Percentiles rank a stretch among this genome's conserved stretches.
Evolutionary conservation across 2,329 filamentous ascomycete species (phyloP).

Genomic region (Botryosphaeria agaves): DNA sequence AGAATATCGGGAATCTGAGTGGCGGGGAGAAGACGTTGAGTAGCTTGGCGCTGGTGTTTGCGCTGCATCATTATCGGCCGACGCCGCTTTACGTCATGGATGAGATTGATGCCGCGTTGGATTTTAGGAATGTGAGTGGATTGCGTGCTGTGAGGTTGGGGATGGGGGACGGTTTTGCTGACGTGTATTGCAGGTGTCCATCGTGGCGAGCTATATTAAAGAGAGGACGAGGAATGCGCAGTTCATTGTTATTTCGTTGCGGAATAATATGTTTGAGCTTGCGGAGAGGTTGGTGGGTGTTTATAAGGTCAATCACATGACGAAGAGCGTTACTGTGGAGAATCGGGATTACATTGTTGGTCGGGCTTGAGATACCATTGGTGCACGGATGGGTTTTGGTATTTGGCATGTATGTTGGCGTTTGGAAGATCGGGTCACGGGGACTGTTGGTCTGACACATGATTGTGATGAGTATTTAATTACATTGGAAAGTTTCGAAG

Average conservation of each 20-base stretch:
- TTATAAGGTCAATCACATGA: slow-evolving; percentile 98
- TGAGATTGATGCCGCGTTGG: slow-evolving; percentile 93
- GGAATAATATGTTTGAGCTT: slow-evolving; percentile 99
- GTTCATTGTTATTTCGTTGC: slow-evolving; percentile 92
- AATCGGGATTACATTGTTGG: slow-evolving; percentile 28
- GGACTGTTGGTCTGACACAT: too few species aligned
- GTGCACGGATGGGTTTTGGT: too few species aligned
- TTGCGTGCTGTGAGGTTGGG: background rate
- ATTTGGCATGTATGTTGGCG: too few species aligned
- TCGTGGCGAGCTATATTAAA: slow-evolving; percentile 97
- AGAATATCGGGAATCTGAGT: slow-evolving; percentile 91
- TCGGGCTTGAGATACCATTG: slow-evolving; percentile 3
- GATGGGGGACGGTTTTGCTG: background rate
- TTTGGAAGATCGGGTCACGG: too few species aligned
- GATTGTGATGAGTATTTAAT: too few species aligned
- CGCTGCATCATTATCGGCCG: slow-evolving; percentile 92
- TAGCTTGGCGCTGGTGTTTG: slow-evolving; percentile 90
- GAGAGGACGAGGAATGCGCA: slow-evolving; percentile 98
- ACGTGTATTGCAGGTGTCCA: slow-evolving; percentile 51
- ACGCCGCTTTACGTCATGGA: slow-evolving; percentile 99
- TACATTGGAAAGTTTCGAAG: too few species aligned
- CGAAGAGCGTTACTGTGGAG: slow-evolving; percentile 35
- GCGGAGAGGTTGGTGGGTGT: slow-evolving; percentile 90
- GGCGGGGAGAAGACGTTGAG: slow-evolving; percentile 96
- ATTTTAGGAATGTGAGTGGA: slow-evolving; percentile 87